Evolutionary conservation across 139 green algal genomes (phyloP).

Genomic region (Asterochloris erici): DNA sequence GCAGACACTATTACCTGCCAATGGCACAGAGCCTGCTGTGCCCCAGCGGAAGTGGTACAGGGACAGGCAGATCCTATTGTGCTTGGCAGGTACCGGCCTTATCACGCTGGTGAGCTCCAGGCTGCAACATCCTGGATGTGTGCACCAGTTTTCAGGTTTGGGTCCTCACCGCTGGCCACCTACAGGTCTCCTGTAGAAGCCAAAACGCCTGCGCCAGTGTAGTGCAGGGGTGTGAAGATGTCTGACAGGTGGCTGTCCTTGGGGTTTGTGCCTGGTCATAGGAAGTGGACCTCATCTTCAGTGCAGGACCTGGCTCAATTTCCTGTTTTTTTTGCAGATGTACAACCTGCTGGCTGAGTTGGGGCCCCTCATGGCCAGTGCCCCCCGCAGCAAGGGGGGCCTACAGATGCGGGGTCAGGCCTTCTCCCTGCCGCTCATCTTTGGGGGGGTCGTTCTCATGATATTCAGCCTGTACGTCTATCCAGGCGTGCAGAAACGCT

Average conservation of each 20-base stretch:
- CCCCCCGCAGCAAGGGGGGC: slow-evolving; percentile 38
- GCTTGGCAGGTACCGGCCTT: slow-evolving; percentile 42
- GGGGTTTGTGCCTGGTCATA: no score
- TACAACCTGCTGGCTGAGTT: slow-evolving; percentile 54
- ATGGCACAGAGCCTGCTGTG: not conserved
- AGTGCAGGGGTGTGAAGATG: no score
- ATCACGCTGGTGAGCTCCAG: slow-evolving; percentile 26
- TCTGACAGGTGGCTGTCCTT: no score
- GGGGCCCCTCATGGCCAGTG: slow-evolving; percentile 58
- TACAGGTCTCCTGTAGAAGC: no score
- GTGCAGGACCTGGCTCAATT: no score
- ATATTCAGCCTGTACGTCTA: slow-evolving; percentile 39
- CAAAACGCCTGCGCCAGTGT: no score
- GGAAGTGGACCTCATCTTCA: no score
- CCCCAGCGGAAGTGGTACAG: slow-evolving; percentile 30
- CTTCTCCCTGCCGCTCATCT: slow-evolving; percentile 49
- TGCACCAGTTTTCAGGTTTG: no score
- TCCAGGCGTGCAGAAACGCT: slow-evolving; percentile 26
- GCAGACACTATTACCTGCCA: not conserved
- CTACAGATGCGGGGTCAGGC: slow-evolving; percentile 34
- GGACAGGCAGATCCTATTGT: slow-evolving; percentile 29
- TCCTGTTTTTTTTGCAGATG: not conserved
- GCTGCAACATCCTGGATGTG: no score
- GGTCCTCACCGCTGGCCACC: no score
- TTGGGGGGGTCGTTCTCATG: slow-evolving; percentile 49